phyloP scores from a whole-genome alignment of 2,329 filamentous ascomycete species.

The Aspergillus tubingensis region DNA sequence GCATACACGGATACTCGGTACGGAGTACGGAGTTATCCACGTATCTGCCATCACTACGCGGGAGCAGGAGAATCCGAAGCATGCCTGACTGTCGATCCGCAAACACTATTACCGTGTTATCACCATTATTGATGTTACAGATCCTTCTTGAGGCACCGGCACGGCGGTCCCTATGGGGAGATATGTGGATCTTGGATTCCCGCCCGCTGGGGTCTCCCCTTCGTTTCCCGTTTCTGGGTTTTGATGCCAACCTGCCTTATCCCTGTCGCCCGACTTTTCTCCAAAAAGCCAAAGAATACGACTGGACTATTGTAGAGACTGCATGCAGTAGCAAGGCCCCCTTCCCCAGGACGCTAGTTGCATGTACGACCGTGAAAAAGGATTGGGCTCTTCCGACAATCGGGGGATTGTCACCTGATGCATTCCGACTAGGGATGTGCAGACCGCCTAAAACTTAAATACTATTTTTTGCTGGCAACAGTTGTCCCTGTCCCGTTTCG shows the following conservation, averaged over 20 bases:
- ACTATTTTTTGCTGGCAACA: not conserved
- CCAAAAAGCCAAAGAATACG: not conserved
- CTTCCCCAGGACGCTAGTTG: not conserved
- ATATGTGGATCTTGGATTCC: slow-evolving; percentile 30
- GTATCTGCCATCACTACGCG: slow-evolving; percentile 2
- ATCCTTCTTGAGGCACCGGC: slow-evolving; percentile 22
- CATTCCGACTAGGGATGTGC: not conserved
- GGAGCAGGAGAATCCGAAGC: slow-evolving; percentile 11
- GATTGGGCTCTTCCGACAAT: slow-evolving; percentile 7
- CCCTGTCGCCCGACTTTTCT: slow-evolving; percentile 14
- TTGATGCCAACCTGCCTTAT: slow-evolving; percentile 16
- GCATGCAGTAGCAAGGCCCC: not conserved
- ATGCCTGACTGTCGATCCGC: slow-evolving; percentile 15
- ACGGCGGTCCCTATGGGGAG: slow-evolving; percentile 29
- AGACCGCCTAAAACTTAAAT: slow-evolving; percentile 6
- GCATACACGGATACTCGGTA: slow-evolving; percentile 11
- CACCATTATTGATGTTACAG: slow-evolving; percentile 19
- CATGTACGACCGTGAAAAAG: not conserved
- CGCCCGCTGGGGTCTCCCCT: slow-evolving; percentile 14
- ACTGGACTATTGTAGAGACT: slow-evolving; percentile 3
- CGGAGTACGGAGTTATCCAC: slow-evolving; percentile 12
- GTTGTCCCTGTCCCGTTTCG: slow-evolving; percentile 1
- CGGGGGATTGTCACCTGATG: slow-evolving; percentile 16
- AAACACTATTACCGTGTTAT: slow-evolving; percentile 7
- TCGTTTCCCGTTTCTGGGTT: slow-evolving; percentile 20